These are phyloP conservation scores for Alternaria sp. DNA, from an alignment of 2,329 filamentous ascomycete species.

Conservation along the genomic window DNA sequence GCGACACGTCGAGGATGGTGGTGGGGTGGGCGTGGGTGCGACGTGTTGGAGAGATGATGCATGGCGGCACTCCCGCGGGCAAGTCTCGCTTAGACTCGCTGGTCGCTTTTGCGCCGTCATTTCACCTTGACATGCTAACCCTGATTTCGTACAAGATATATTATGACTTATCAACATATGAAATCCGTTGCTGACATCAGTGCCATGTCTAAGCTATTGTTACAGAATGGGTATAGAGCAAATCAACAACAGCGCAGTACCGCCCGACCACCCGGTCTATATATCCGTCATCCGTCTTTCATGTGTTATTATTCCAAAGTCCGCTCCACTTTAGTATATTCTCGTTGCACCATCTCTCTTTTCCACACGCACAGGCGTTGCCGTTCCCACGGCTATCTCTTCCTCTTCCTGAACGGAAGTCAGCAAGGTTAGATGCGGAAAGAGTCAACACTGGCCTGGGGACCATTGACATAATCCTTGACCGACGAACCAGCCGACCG, in stretches of 20 bases:
- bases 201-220: constrained; percentile 2
- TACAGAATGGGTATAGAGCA: constrained; percentile 26
- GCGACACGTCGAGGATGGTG: neutral
- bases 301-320: neutral
- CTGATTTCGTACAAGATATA: neutral
- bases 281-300: neutral
- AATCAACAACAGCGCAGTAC: constrained; percentile 20
- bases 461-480: constrained; percentile 14
- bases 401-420: neutral
- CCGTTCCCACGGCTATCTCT: neutral
- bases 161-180: neutral
- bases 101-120: neutral
- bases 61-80: constrained; percentile 25
- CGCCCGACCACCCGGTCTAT: constrained; percentile 8
- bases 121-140: neutral
- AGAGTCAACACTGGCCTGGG: constrained; percentile 22
- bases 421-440: constrained; percentile 22
- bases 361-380: neutral
- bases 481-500: constrained; percentile 20
- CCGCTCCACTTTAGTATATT: neutral
- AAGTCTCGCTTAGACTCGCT: constrained; percentile 26
- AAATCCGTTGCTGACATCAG: neutral
- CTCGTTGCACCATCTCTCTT: neutral
- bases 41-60: constrained; percentile 4
- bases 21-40: constrained; percentile 1